Base-by-base conservation (phyloP, 2,329 filamentous ascomycete species). In the Cordyceps farinosa region DNA sequence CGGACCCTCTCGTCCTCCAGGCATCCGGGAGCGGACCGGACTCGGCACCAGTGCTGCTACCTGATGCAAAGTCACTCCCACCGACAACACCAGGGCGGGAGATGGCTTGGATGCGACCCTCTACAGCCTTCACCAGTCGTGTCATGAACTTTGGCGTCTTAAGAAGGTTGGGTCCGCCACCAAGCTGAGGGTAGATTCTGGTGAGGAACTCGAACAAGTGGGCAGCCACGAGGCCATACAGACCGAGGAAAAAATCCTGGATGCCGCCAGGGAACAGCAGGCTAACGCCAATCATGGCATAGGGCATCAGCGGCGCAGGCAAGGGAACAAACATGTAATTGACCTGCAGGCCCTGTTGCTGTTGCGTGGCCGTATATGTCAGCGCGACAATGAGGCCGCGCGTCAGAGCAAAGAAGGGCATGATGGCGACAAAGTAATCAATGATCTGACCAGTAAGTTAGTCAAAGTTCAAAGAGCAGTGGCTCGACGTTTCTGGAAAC, bases 181-280 rank as follows among this genome's bases (percentile, higher is more conserved):
- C 94, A 72, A 95, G 95, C 62, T 90, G 87, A 5, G 95, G 95
- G 82, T 92, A 98, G 48, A 97, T 83, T 55, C 91, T 85, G 2
- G 90, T 92, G 56, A 97, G 76, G 72, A 98, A 99, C 73, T 98
- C 91, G 76, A 92, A 96, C 27, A 95, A 71, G 74, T 99, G 95
- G 5, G 93, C 93, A 13, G 93, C 91, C 50, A 96, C 67, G 11
- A 99, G 81, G n/a, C 95, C 95, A 40, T 86, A 90, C 5, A 86
- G 75, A 71, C 96, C 87, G 4, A 87, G 70, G 62, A 90, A 72
- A 11, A 90, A 83, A 22, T 77, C 77, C 3, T 75, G 68, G 42
- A 82, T 81, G 11, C 88, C 88, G 5, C 77, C 81, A 0, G 70
- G 72, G 72, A 90, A 85, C 60, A 98, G 78, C 29, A 96, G 81